Conservation (phyloP, 1,284 basidiomycete species). For the Cutaneotrichosporon cutaneum region DNA sequence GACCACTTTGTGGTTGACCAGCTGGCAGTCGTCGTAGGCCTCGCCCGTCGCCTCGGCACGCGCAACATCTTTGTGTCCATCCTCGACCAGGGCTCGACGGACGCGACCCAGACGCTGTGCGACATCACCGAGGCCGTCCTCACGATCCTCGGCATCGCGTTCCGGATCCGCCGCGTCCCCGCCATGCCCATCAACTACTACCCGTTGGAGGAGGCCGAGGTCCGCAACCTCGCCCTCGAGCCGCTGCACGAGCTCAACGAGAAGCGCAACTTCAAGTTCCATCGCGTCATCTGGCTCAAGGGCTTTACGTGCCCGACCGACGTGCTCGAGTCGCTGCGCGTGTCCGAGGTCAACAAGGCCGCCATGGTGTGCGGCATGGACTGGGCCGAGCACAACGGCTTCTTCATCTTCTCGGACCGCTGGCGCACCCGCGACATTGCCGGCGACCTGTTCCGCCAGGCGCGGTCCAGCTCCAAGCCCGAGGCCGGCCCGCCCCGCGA, state of each 20-base stretch:
- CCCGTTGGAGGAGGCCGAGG: constrained; percentile 87
- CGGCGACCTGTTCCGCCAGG: constrained; percentile 92
- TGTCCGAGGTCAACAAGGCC: constrained; percentile 81
- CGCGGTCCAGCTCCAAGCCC: constrained; percentile 85
- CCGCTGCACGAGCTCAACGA: constrained; percentile 78
- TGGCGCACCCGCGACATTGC: constrained; percentile 95
- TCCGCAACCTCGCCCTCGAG: constrained; percentile 83
- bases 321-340: constrained; percentile 86
- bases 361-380: constrained; percentile 98
- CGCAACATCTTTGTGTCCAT: constrained; percentile 89
- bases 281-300: constrained; percentile 90
- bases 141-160: constrained; percentile 83
- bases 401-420: constrained; percentile 94
- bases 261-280: constrained; percentile 75
- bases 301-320: constrained; percentile 96
- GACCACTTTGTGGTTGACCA: constrained; percentile 97
- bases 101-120: constrained; percentile 85
- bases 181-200: constrained; percentile 92
- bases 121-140: constrained; percentile 91
- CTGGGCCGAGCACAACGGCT: constrained; percentile 93
- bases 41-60: constrained; percentile 81
- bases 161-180: constrained; percentile 79
- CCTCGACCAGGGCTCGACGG: constrained; percentile 88
- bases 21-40: constrained; percentile 89
- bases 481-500: constrained; percentile 88